Conservation (phyloP, 2,329 filamentous ascomycete species). For the Setomelanomma holmii region DNA sequence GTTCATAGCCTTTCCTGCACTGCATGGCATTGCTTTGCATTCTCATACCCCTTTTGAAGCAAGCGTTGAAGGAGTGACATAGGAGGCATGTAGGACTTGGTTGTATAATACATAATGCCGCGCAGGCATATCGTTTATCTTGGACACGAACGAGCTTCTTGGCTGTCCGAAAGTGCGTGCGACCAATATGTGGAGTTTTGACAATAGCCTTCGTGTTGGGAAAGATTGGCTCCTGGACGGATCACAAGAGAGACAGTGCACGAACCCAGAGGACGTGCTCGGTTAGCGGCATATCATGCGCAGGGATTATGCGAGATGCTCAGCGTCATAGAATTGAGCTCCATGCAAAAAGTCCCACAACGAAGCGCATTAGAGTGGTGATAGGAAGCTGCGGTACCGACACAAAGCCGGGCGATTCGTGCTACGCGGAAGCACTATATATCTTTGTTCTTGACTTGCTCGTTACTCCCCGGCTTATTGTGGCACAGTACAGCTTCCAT, state of each 20-base stretch:
- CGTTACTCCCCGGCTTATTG: too few species aligned
- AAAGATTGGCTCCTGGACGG: slow-evolving; percentile 1
- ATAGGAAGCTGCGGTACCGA: too few species aligned
- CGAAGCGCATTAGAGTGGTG: too few species aligned
- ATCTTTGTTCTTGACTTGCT: too few species aligned
- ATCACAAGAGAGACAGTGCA: slow-evolving; percentile 6
- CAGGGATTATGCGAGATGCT: slow-evolving; percentile 3
- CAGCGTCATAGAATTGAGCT: neutral
- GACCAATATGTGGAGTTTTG: neutral
- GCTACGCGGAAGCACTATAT: too few species aligned
- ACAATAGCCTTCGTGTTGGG: slow-evolving; percentile 1
- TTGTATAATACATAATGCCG: slow-evolving; percentile 8
- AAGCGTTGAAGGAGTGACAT: neutral
- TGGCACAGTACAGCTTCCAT: too few species aligned
- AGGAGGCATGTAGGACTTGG: neutral
- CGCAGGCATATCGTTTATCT: neutral
- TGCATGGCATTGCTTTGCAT: neutral
- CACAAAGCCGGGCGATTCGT: too few species aligned
- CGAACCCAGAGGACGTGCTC: slow-evolving; percentile 3
- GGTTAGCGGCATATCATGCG: slow-evolving; percentile 2
- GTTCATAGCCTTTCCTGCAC: neutral
- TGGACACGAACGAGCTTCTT: neutral
- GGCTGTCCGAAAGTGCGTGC: neutral
- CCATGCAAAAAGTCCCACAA: neutral
- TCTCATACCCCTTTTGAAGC: neutral